phyloP scores from a whole-genome alignment of 345 rosid species.

The Lumnitzera littorea region DNA sequence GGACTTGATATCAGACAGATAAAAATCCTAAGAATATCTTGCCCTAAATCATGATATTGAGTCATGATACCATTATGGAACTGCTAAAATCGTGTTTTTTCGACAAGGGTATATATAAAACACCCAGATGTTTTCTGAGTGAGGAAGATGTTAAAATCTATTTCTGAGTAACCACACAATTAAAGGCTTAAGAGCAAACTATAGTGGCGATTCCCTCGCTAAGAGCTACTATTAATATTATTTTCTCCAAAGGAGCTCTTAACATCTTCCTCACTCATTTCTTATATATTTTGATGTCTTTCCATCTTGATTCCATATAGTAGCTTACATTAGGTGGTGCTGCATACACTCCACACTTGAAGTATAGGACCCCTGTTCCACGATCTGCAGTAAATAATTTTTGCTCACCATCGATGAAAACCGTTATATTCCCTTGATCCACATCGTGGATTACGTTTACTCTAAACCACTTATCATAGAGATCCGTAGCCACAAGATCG shows the following conservation, averaged over 20 bases:
- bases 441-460: conserved; percentile 30
- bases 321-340: conserved; percentile 21
- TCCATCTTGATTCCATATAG: conserved; percentile 33
- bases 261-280: conserved; percentile 5
- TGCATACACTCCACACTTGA: conserved; percentile 35
- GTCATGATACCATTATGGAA: too few species aligned
- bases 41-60: too few species aligned
- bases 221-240: too few species aligned
- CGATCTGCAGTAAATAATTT: conserved; percentile 15
- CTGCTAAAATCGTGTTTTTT: too few species aligned
- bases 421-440: conserved; percentile 23
- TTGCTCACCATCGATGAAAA: conserved; percentile 15
- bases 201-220: too few species aligned
- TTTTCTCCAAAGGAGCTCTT: neutral
- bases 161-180: too few species aligned
- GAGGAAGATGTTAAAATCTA: too few species aligned
- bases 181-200: too few species aligned
- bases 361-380: conserved; percentile 20
- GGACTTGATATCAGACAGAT: too few species aligned
- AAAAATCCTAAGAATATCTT: too few species aligned
- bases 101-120: too few species aligned
- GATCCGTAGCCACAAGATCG: conserved; percentile 5
- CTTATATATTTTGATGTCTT: conserved; percentile 26
- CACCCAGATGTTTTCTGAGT: too few species aligned
- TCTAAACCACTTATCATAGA: conserved; percentile 35